Conservation (phyloP, 768 basidiomycete species). For the Russula emetica region DNA sequence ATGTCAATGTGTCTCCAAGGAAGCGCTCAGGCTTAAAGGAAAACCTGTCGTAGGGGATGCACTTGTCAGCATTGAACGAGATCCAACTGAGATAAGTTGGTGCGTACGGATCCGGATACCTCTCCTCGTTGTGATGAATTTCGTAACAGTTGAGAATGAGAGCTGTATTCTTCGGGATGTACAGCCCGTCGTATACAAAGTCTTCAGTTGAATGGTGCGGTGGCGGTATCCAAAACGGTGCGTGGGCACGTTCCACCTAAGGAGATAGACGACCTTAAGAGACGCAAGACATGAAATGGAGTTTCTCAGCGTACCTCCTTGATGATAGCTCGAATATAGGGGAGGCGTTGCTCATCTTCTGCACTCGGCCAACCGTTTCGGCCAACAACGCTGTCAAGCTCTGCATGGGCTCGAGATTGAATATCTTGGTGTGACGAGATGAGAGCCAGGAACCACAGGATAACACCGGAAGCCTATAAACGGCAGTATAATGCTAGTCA, state of each 20-base stretch:
- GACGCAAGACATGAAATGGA: not conserved
- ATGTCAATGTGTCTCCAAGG: slow-evolving; percentile 37
- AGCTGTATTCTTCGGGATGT: slow-evolving; percentile 34
- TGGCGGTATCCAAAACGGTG: slow-evolving; percentile 34
- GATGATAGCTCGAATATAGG: slow-evolving; percentile 32
- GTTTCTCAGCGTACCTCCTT: slow-evolving; percentile 29
- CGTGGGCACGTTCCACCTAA: slow-evolving; percentile 31
- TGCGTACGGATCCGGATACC: slow-evolving; percentile 40
- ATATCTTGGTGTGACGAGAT: slow-evolving; percentile 31
- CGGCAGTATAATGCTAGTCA: not conserved
- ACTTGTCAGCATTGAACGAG: not conserved
- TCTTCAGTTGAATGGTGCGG: slow-evolving; percentile 35
- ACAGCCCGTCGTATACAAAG: slow-evolving; percentile 33
- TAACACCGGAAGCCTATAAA: slow-evolving; percentile 35
- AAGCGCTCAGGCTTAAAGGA: slow-evolving; percentile 45
- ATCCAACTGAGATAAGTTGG: slow-evolving; percentile 13
- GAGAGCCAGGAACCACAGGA: slow-evolving; percentile 35
- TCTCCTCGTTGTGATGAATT: slow-evolving; percentile 33
- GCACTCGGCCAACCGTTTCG: slow-evolving; percentile 29
- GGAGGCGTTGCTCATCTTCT: slow-evolving; percentile 31
- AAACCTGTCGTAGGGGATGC: slow-evolving; percentile 23
- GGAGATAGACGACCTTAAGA: not conserved
- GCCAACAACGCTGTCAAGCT: slow-evolving; percentile 32
- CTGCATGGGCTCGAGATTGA: slow-evolving; percentile 32
- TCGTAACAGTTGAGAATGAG: slow-evolving; percentile 33